Evolutionary conservation across 768 basidiomycete genomes (phyloP), one percentile per base, ranked within the genome.

Genomic region (Suillus americanus): DNA sequence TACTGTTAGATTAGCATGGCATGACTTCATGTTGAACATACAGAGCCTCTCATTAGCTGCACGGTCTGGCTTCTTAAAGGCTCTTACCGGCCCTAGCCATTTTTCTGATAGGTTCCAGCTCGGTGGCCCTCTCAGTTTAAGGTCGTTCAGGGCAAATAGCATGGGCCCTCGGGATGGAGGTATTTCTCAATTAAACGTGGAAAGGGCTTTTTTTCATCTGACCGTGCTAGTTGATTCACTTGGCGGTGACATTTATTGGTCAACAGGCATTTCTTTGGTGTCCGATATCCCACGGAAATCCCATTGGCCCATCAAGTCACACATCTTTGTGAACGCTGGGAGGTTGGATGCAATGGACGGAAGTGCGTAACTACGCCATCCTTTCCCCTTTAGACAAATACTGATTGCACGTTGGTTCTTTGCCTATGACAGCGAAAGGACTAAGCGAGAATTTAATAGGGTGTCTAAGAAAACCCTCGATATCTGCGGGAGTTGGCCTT

Each of bases 61-160:
- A 2, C 82, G 89, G 10, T 79, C 86, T 0, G 96, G 96, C 2
- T 64, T 92, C 30, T 77, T 99, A 13, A 86, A 86, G 72, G 85
- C 88, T 55, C 74, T 97, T 8, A 78, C 79, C 13, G 77, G 80
- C 13, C 75, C 80, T 14, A 82, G 85, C 12, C 82, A 87, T 28
- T 90, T 93, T 70, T 83, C 88, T 1, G 97, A 99, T 77, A 87
- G 95, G 6, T 95, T 95, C 75, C 95, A 97, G 68, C 83, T 98
- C 0, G 97, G 97, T 30, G 97, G 97, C 0, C 95, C 97, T 0
- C 85, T 89, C 8, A 93, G 88, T 61, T 82, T 99, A 0, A 82
- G 97, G 6, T 85, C 86, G 60, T 96, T 97, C 77, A 83, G 83
- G 51, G 80, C 82, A 7, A 93, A 92, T 71, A 81, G 88, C 4